Evolutionary conservation across 176 grass and related monocot genomes (phyloP), one percentile per base, ranked within the genome.

Genomic region (Triticum urartu): DNA sequence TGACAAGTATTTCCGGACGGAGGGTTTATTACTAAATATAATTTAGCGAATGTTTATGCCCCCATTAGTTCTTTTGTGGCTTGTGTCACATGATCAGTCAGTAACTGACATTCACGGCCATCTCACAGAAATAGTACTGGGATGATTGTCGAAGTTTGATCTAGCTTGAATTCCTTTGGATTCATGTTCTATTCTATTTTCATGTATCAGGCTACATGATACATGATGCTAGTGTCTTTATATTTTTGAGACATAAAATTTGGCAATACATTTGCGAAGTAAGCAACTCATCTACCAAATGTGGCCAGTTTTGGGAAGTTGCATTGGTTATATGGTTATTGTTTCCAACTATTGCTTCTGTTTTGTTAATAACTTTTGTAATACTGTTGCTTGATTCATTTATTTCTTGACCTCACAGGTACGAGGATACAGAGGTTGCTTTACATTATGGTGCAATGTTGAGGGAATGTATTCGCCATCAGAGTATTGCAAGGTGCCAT

Each of bases 381-480:
- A 35, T 32, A 76, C 4, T 25, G 76, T 69, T 84, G 42, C 69
- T 69, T 84, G 48, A 69, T 72, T 88, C 0, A 22, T 60, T 47
- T 76, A 64, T 83, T 26, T 67, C 73, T 71, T 72, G 26, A 47
- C 61, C 40, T 34, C 83, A 36, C 83, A 99, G 97, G 84, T 99
- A 99, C 74, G 97, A 99, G 58, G 89, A 96, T 80, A 96, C 96
- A 85, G 97, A 96, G 56, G 94, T 99, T 87, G 97, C 97, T 81
- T 90, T 99, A 80, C 93, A 95, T 85, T 99, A 96, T 88, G 97
- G 97, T 32, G 87, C 97, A 80, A 99, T 99, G 94, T 84, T 99
- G 75, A 94, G 94, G 85, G 97, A 99, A 84, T 99, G 97, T 70
- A 99, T 99, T 92, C 94, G 97, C 30, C 97, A 99, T 80, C 97